These are phyloP conservation scores for Hygrocybe punicea DNA, from an alignment of 768 basidiomycete species.

Conservation along the genomic window DNA sequence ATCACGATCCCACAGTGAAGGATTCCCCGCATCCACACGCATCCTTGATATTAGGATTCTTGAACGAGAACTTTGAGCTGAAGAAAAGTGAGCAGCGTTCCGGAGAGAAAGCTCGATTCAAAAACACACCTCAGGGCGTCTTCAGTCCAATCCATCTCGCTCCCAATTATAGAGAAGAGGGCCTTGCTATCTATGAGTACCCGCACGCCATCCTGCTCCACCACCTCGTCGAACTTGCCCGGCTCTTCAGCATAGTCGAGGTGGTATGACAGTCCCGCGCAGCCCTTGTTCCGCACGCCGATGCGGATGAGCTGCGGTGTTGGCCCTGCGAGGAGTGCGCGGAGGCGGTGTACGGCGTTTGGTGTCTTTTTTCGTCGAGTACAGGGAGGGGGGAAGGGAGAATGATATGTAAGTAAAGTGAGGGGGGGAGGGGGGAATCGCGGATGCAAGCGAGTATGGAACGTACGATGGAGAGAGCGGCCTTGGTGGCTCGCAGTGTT, in stretches of 20 bases:
- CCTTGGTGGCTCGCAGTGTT: conserved; percentile 66
- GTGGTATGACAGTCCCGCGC: conserved; percentile 84
- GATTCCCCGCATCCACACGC: conserved; percentile 95
- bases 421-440: conserved; percentile 3
- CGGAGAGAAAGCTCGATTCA: too few species aligned
- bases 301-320: conserved; percentile 91
- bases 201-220: conserved; percentile 90
- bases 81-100: neutral
- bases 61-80: conserved; percentile 78
- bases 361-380: too few species aligned
- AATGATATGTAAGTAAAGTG: neutral
- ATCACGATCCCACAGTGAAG: conserved; percentile 60
- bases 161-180: conserved; percentile 95
- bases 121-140: conserved; percentile 76
- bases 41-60: conserved; percentile 92
- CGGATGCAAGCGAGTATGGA: too few species aligned
- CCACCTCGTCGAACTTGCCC: conserved; percentile 91
- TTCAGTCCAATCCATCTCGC: conserved; percentile 99
- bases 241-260: conserved; percentile 92
- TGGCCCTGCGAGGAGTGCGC: conserved; percentile 70
- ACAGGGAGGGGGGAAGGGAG: conserved; percentile 3
- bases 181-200: conserved; percentile 97
- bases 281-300: conserved; percentile 95
- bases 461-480: conserved; percentile 71
- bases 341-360: conserved; percentile 68